phyloP scores from a whole-genome alignment of 306 rosid genomes.

The Astragalus glycyphyllos region DNA sequence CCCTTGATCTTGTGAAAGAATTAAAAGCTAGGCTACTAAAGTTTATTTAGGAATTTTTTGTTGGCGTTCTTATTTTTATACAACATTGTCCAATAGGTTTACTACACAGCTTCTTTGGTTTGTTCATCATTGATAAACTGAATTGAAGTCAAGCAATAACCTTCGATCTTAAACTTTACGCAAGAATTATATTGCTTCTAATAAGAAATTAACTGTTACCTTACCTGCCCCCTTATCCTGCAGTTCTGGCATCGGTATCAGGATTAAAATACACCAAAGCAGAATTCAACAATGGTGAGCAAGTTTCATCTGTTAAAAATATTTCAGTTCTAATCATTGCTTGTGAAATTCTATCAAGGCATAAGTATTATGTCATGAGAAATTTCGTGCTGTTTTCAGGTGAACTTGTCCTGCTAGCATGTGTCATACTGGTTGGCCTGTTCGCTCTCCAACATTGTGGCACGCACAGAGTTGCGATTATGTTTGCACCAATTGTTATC shows the following conservation, averaged over 20 bases:
- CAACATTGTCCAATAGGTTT: neutral
- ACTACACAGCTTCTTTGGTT: conserved; percentile 11
- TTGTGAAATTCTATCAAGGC: neutral
- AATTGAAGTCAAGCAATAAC: conserved; percentile 9
- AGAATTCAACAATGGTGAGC: conserved; percentile 61
- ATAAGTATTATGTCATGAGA: conserved; percentile 19
- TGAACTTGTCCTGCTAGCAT: conserved; percentile 74
- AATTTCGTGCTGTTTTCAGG: conserved; percentile 51
- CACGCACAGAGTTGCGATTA: conserved; percentile 75
- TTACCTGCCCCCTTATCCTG: conserved; percentile 25
- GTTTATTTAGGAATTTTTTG: neutral
- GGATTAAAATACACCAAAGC: conserved; percentile 66
- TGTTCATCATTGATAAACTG: conserved; percentile 15
- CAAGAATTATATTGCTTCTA: conserved; percentile 7
- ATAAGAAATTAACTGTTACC: conserved; percentile 5
- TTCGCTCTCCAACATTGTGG: conserved; percentile 91
- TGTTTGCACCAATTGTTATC: conserved; percentile 79
- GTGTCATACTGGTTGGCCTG: conserved; percentile 75
- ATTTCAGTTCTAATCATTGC: conserved; percentile 9
- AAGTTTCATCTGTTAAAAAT: conserved; percentile 20
- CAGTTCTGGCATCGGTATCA: conserved; percentile 86
- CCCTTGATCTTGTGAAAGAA: conserved; percentile 9
- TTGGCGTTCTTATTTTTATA: neutral
- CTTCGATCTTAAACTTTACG: neutral
- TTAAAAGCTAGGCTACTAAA: conserved; percentile 12